Evolutionary conservation across 495 filamentous ascomycete species (phyloP).

Genomic region (Penicillium samsonianum): DNA sequence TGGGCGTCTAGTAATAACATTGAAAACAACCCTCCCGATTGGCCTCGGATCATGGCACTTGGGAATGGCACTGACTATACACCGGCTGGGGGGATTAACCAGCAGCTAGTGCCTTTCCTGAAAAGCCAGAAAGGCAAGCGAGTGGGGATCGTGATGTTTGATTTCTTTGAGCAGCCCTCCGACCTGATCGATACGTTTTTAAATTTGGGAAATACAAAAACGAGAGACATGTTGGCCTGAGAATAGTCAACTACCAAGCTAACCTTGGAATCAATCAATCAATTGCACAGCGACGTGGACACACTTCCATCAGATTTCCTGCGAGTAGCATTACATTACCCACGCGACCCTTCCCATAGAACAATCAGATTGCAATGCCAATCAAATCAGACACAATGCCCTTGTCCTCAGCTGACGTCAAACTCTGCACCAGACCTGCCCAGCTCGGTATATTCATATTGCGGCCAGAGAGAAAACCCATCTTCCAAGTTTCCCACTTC

Average conservation of each 20-base stretch:
- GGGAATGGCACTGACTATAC: slow-evolving; percentile 43
- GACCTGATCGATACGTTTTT: slow-evolving; percentile 23
- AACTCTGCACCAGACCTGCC: background rate
- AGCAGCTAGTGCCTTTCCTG: slow-evolving; percentile 24
- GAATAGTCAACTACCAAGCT: too few relatives aligned
- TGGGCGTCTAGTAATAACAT: slow-evolving; percentile 50
- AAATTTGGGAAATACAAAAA: background rate
- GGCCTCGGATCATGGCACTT: slow-evolving; percentile 50
- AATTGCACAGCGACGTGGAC: too few relatives aligned
- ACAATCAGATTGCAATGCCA: slow-evolving; percentile 5
- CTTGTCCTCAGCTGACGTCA: slow-evolving; percentile 2
- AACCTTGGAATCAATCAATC: too few relatives aligned
- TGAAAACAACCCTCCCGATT: slow-evolving; percentile 41
- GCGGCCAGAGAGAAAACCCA: background rate
- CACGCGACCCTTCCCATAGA: too few relatives aligned
- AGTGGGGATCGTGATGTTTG: slow-evolving; percentile 52
- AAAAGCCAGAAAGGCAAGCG: slow-evolving; percentile 28
- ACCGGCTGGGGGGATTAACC: slow-evolving; percentile 41
- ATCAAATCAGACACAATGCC: background rate
- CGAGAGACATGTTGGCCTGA: too few relatives aligned
- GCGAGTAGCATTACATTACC: too few relatives aligned
- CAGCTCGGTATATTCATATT: background rate
- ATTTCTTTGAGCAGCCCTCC: slow-evolving; percentile 38
- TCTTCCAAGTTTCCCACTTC: slow-evolving; percentile 10
- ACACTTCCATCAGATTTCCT: too few relatives aligned